Percentiles rank a stretch among this genome's conserved stretches.
These are phyloP conservation scores for Avena atlantica DNA, from an alignment of 176 grass and related monocot genomes.

Conservation along the genomic window DNA sequence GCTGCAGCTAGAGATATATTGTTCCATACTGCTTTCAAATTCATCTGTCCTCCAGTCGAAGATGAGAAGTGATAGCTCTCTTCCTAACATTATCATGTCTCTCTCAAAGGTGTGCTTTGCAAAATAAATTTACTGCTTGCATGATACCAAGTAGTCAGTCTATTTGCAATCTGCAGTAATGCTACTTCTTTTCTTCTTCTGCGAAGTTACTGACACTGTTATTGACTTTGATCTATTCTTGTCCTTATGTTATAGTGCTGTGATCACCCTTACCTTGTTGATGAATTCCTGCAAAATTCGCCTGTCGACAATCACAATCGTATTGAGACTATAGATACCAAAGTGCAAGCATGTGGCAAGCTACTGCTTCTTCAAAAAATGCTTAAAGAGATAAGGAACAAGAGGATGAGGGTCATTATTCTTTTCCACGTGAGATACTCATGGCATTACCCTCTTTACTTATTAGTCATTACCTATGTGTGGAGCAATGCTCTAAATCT, in stretches of 20 bases:
- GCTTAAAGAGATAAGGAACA: conserved; percentile 63
- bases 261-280: conserved; percentile 83
- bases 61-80: conserved; percentile 57
- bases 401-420: conserved; percentile 64
- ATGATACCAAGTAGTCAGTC: conserved; percentile 29
- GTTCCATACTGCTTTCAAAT: conserved; percentile 61
- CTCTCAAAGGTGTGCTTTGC: conserved; percentile 67
- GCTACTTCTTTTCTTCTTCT: conserved; percentile 19
- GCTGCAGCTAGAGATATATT: conserved; percentile 77
- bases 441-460: conserved; percentile 16
- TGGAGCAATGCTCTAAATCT: conserved; percentile 17
- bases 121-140: conserved; percentile 10
- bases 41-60: conserved; percentile 63
- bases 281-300: conserved; percentile 50
- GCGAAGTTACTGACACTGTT: conserved; percentile 21
- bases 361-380: conserved; percentile 82
- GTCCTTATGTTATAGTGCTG: conserved; percentile 73
- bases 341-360: conserved; percentile 68
- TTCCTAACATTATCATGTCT: conserved; percentile 58
- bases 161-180: conserved; percentile 28
- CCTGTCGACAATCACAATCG: conserved; percentile 42
- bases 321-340: conserved; percentile 52
- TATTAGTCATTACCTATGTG: not conserved
- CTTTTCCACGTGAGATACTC: conserved; percentile 73
- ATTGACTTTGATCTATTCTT: conserved; percentile 37